Evolutionary conservation across 306 rosid species (phyloP).

Genomic region (Pachyrhizus erosus): DNA sequence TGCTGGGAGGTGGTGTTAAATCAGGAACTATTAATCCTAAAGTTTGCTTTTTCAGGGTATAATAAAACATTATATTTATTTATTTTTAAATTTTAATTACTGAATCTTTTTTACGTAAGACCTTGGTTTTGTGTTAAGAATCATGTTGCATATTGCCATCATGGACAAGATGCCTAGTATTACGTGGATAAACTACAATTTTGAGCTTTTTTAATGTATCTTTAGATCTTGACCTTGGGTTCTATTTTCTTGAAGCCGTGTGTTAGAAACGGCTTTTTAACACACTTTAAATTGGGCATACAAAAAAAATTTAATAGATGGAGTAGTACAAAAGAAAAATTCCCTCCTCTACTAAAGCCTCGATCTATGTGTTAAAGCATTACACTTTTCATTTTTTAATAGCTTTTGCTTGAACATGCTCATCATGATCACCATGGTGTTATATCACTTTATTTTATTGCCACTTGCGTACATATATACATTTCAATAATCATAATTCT

Average conservation of each 20-base stretch:
- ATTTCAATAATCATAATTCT: slow-evolving; percentile 12
- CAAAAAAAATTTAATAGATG: slow-evolving; percentile 13
- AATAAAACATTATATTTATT: not conserved
- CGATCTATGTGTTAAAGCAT: slow-evolving; percentile 74
- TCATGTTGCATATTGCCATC: not conserved
- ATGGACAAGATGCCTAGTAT: slow-evolving; percentile 19
- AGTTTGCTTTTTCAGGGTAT: not conserved
- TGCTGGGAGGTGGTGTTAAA: slow-evolving; percentile 20
- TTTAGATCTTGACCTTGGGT: slow-evolving; percentile 48
- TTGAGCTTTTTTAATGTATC: slow-evolving; percentile 45
- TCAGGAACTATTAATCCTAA: not conserved
- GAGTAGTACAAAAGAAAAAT: slow-evolving; percentile 52
- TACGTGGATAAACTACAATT: slow-evolving; percentile 40
- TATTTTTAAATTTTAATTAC: not conserved
- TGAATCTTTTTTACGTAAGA: slow-evolving; percentile 21
- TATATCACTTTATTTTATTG: slow-evolving; percentile 49
- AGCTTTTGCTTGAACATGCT: slow-evolving; percentile 43
- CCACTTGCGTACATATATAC: not conserved
- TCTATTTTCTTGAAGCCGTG: slow-evolving; percentile 28
- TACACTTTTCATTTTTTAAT: slow-evolving; percentile 47
- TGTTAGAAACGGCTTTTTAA: slow-evolving; percentile 43
- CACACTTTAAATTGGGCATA: slow-evolving; percentile 36
- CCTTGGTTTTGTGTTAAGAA: slow-evolving; percentile 14
- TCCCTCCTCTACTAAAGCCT: slow-evolving; percentile 52
- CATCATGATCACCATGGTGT: slow-evolving; percentile 50